Evolutionary conservation across 2,329 filamentous ascomycete species (phyloP).

Genomic region (Graphilbum ipis-grandicollis): DNA sequence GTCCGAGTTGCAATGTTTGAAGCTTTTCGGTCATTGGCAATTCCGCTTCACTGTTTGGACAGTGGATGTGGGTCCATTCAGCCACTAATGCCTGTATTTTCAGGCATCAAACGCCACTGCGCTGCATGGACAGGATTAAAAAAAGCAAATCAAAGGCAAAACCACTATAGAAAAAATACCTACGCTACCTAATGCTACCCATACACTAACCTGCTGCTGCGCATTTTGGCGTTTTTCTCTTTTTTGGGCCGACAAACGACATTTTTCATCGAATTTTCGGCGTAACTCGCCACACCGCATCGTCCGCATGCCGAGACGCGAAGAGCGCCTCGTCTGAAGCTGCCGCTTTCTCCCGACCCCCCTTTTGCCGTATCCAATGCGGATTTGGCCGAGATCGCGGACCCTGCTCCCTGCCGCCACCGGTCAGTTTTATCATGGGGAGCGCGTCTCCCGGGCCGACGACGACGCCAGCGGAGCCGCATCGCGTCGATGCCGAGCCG

Average conservation of each 20-base stretch:
- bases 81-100: too few relatives aligned
- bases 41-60: background rate
- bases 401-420: conserved; percentile 23
- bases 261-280: conserved; percentile 25
- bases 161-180: conserved; percentile 1
- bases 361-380: conserved; percentile 40
- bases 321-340: conserved; percentile 25
- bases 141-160: conserved; percentile 3
- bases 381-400: conserved; percentile 35
- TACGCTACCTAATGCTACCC: too few relatives aligned
- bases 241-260: conserved; percentile 32
- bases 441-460: conserved; percentile 37
- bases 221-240: conserved; percentile 17
- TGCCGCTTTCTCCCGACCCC: conserved; percentile 33
- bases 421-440: conserved; percentile 37
- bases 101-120: too few relatives aligned
- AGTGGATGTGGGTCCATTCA: too few relatives aligned
- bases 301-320: conserved; percentile 38
- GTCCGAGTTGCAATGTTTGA: background rate
- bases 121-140: too few relatives aligned
- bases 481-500: conserved; percentile 7
- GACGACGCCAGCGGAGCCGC: conserved; percentile 16
- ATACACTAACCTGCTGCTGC: background rate
- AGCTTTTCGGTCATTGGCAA: background rate
- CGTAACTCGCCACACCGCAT: conserved; percentile 26